phyloP scores from a whole-genome alignment of 2,329 filamentous ascomycete species.

The Colletotrichum gloeosporioides region DNA sequence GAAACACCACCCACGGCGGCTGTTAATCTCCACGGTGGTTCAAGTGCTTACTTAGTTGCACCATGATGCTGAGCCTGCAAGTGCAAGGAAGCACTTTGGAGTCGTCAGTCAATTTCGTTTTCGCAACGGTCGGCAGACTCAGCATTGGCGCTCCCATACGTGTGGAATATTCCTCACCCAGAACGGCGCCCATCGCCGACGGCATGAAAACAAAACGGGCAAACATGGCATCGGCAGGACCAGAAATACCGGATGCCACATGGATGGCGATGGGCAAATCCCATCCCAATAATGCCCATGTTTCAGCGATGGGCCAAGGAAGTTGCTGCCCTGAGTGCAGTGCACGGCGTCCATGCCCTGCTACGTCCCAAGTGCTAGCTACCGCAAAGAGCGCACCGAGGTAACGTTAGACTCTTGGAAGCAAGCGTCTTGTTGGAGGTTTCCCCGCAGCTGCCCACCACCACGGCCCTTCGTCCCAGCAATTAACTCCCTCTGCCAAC shows the following conservation, averaged over 20 bases:
- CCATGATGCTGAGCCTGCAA: not conserved
- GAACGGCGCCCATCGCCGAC: not conserved
- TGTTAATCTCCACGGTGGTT: not conserved
- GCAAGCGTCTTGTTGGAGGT: not conserved
- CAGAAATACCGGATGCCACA: not conserved
- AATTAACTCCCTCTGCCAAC: not conserved
- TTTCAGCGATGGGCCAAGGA: not conserved
- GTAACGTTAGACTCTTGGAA: not conserved
- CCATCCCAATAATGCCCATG: slow-evolving; percentile 2
- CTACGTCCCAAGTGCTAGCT: not conserved
- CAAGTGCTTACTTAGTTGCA: slow-evolving; percentile 6
- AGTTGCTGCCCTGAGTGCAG: not conserved
- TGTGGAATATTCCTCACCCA: not conserved
- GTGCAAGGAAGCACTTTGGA: not conserved
- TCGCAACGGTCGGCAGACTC: not conserved
- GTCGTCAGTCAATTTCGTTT: not conserved
- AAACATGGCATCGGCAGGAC: not conserved
- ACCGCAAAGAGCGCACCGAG: not conserved
- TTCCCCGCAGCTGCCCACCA: slow-evolving; percentile 7
- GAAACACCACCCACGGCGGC: not conserved
- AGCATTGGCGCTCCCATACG: not conserved
- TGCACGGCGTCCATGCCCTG: not conserved
- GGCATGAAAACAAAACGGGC: not conserved
- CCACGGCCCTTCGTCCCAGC: slow-evolving; percentile 1
- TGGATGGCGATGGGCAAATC: not conserved